Evolutionary conservation across 805 yeast species (phyloP).

Genomic region (Torulaspora maleeae): DNA sequence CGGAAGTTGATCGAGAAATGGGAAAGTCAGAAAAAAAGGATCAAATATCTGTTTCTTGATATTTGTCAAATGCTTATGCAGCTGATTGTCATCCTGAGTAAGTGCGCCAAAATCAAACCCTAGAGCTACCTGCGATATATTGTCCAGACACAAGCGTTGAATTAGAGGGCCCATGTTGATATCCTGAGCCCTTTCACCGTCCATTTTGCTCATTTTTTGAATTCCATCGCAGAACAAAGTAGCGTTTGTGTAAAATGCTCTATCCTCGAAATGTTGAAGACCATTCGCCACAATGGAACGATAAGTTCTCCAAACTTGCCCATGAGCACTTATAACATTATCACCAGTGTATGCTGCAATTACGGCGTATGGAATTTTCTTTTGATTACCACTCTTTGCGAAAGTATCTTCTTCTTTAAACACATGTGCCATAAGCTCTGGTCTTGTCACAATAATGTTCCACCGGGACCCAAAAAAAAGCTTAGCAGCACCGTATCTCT

Average conservation of each 20-base stretch:
- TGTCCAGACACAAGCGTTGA: slow-evolving; percentile 46
- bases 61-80: slow-evolving; percentile 40
- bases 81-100: slow-evolving; percentile 27
- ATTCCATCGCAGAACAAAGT: slow-evolving; percentile 33
- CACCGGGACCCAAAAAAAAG: slow-evolving; percentile 57
- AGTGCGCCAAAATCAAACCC: slow-evolving; percentile 47
- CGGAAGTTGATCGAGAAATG: slow-evolving; percentile 48
- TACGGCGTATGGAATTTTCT: slow-evolving; percentile 53
- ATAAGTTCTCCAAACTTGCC: slow-evolving; percentile 47
- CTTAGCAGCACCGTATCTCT: slow-evolving; percentile 54
- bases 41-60: slow-evolving; percentile 52
- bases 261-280: slow-evolving; percentile 45
- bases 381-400: slow-evolving; percentile 57
- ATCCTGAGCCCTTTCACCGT: slow-evolving; percentile 1
- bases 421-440: slow-evolving; percentile 43
- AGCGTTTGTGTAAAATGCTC: slow-evolving; percentile 40
- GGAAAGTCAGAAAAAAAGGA: slow-evolving; percentile 52
- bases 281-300: slow-evolving; percentile 44
- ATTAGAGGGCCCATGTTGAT: slow-evolving; percentile 39
- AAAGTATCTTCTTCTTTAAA: slow-evolving; percentile 47
- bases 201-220: slow-evolving; percentile 6
- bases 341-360: slow-evolving; percentile 55
- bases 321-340: slow-evolving; percentile 57
- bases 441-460: slow-evolving; percentile 52
- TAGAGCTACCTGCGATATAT: slow-evolving; percentile 46